Base-by-base conservation (phyloP, 2,329 filamentous ascomycete species). In the Aspergillus tamarii region DNA sequence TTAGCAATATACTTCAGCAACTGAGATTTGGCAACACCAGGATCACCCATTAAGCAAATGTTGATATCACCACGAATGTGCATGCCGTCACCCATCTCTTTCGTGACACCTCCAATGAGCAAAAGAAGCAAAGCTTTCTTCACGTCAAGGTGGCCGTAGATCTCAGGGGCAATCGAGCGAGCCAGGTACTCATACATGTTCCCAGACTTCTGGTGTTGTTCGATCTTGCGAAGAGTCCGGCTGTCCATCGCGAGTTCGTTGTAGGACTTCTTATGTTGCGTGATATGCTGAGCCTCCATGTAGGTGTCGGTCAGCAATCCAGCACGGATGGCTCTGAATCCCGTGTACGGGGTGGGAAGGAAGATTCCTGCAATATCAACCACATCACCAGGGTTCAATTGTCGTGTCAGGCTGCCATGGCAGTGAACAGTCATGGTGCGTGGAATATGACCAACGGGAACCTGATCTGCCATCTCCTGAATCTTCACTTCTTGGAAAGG, bases 401-500 rank as follows among this genome's bases (percentile, higher is more conserved):
- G 89, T 64, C 95, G 87, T 34, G 94, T 93, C 14, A 96, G 85
- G 65, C 88, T 91, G 65, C 95, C 95, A 74, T 96, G 91, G 78
- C 93, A 97, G 72, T 96, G 87, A 26, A 99, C 83, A 0, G 94
- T 98, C 66, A 99, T 82, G 62, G 93, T 93, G 64, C 95, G 88
- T 36, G 95, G 95, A 72, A 99, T 99, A 76, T 99, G 95, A 57
- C 95, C 95, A 67, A 99, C 96, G 9, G 95, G 95, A 0, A 99
- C 95, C 78, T 99, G 95, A 77, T 99, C 95, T n/a, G 95, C 93
- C 88, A 98, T 92, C 77, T 99, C 95, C 80, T 99, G 95, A 62
- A 99, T 93, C 82, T 98, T 98, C 80, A 98, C 89, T 79, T 99
- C 95, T 79, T 99, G 95, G 83, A 99, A 99, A 4, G 95, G 93